phyloP scores from a whole-genome alignment of 352 stramenopile species.

The Pythium biforme region DNA sequence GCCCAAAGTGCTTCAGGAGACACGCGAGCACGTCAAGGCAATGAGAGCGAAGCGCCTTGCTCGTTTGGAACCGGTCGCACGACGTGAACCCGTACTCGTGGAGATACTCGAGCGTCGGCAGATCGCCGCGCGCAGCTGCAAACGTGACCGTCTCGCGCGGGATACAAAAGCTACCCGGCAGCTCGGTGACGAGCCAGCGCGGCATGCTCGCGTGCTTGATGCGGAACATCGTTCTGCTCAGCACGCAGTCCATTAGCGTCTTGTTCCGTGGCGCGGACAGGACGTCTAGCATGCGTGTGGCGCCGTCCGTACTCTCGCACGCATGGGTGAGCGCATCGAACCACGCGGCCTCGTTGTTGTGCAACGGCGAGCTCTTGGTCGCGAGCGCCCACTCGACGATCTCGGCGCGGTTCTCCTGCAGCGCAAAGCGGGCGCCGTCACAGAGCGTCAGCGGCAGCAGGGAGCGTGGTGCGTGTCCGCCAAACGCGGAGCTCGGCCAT shows the following conservation, averaged over 20 bases:
- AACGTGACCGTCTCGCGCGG: not conserved
- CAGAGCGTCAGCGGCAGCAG: not conserved
- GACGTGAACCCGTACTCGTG: too few species aligned
- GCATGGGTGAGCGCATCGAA: not conserved
- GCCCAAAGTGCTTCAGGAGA: not conserved
- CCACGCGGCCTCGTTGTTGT: not conserved
- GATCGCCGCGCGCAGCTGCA: not conserved
- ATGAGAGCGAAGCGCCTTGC: not conserved
- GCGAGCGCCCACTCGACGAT: not conserved
- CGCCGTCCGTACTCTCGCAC: not conserved
- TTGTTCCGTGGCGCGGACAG: too few species aligned
- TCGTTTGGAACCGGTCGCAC: not conserved
- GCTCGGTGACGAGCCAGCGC: not conserved
- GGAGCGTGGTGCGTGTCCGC: too few species aligned
- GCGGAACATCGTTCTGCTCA: not conserved
- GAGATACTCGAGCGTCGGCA: not conserved
- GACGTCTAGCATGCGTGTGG: not conserved
- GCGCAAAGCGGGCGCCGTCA: not conserved
- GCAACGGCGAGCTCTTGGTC: not conserved
- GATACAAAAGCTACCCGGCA: not conserved
- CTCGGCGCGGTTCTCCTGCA: not conserved
- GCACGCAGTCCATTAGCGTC: not conserved
- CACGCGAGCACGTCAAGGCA: not conserved
- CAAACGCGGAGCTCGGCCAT: not conserved
- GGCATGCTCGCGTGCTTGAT: not conserved